phyloP scores from a whole-genome alignment of 163 green algal genomes.

The Chlorella variabilis region DNA sequence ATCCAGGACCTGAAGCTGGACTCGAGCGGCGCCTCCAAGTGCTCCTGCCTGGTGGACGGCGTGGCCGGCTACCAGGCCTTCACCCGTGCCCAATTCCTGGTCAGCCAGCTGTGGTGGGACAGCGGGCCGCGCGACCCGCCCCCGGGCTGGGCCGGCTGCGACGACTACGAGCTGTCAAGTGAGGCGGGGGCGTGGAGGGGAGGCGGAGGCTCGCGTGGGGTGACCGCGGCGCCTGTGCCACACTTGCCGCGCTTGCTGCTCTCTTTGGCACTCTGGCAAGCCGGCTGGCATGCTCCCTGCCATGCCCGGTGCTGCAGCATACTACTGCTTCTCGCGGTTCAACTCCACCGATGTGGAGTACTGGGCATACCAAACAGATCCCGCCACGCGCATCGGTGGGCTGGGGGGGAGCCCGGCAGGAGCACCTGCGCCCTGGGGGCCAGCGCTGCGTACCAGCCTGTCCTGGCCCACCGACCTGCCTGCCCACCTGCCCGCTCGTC shows the following conservation, averaged over 20 bases:
- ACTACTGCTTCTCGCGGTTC: constrained; percentile 26
- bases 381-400: not conserved
- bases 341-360: not conserved
- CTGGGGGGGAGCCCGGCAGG: not conserved
- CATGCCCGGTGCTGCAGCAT: not conserved
- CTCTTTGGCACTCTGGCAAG: too few relatives aligned
- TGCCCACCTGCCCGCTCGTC: too few relatives aligned
- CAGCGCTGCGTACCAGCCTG: too few relatives aligned
- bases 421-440: too few relatives aligned
- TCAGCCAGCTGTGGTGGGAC: constrained; percentile 20
- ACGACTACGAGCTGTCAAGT: constrained; percentile 18
- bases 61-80: not conserved
- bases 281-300: too few relatives aligned
- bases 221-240: too few relatives aligned
- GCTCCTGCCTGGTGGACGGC: not conserved
- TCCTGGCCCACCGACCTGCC: not conserved
- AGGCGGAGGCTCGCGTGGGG: too few relatives aligned
- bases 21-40: not conserved
- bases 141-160: constrained; percentile 1
- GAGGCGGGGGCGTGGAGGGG: not conserved
- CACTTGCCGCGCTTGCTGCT: too few relatives aligned
- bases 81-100: not conserved
- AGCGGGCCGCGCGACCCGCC: constrained; percentile 7
- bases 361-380: not conserved
- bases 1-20: constrained; percentile 15